Evolutionary conservation across 768 basidiomycete species (phyloP).

Genomic region (Mycena galopus): DNA sequence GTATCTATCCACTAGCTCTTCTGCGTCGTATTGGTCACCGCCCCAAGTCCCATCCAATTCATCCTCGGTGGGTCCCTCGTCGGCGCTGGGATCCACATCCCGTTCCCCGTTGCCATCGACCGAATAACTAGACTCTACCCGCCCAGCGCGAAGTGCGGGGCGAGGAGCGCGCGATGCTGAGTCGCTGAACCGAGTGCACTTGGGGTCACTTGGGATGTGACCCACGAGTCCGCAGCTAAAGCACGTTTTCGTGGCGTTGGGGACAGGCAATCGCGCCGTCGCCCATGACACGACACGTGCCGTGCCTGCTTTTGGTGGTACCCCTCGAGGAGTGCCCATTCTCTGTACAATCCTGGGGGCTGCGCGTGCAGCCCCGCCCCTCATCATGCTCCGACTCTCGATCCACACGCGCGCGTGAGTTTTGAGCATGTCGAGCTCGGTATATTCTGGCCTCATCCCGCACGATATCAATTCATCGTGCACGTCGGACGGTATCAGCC

Average conservation of each 20-base stretch:
- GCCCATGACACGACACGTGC: neutral
- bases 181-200: neutral
- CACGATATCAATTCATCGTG: neutral
- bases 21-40: neutral
- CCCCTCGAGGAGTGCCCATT: neutral
- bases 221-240: neutral
- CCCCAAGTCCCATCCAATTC: constrained; percentile 1
- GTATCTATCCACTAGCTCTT: neutral
- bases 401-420: neutral
- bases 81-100: neutral
- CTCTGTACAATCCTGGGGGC: too few species aligned
- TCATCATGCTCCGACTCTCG: too few species aligned
- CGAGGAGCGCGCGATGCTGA: neutral
- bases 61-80: neutral
- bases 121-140: neutral
- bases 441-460: neutral
- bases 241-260: too few species aligned
- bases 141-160: too few species aligned
- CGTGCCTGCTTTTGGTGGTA: neutral
- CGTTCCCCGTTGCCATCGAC: neutral
- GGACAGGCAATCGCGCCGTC: neutral
- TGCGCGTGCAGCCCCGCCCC: too few species aligned
- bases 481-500: neutral
- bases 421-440: neutral
- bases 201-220: constrained; percentile 11